phyloP scores from a whole-genome alignment of 257 asterid genomes.

The Lycium ferocissimum region DNA sequence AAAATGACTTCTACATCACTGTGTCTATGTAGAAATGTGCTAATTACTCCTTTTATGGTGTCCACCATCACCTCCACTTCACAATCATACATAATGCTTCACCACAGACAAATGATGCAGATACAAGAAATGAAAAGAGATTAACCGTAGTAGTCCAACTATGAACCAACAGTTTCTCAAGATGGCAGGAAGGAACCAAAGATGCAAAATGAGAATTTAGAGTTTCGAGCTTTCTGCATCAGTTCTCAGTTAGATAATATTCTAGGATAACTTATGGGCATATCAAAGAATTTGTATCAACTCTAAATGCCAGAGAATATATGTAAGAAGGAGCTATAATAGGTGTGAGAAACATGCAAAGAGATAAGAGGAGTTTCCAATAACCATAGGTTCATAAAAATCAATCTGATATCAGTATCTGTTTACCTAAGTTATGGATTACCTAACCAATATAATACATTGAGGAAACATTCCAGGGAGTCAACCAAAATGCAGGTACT shows the following conservation, averaged over 20 bases:
- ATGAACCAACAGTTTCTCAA: not conserved
- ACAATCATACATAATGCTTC: not conserved
- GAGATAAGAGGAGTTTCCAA: conserved; percentile 2
- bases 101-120: not conserved
- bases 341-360: not conserved
- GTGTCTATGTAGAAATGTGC: not conserved
- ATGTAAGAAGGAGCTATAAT: not conserved
- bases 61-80: not conserved
- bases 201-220: not conserved
- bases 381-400: not conserved
- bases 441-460: conserved; percentile 5
- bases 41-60: not conserved
- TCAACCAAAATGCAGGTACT: not conserved
- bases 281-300: not conserved
- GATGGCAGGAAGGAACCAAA: not conserved
- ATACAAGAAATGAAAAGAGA: not conserved
- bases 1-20: conserved; percentile 11
- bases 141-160: not conserved
- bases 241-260: not conserved
- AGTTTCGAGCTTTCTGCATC: not conserved
- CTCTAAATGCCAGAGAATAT: not conserved
- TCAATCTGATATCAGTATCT: not conserved
- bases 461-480: not conserved
- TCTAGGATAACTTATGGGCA: not conserved
- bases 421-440: conserved; percentile 19